Percentiles rank a stretch among this genome's conserved stretches.
These are phyloP conservation scores for Lactarius evosmus DNA, from an alignment of 768 basidiomycete species.

Conservation along the genomic window DNA sequence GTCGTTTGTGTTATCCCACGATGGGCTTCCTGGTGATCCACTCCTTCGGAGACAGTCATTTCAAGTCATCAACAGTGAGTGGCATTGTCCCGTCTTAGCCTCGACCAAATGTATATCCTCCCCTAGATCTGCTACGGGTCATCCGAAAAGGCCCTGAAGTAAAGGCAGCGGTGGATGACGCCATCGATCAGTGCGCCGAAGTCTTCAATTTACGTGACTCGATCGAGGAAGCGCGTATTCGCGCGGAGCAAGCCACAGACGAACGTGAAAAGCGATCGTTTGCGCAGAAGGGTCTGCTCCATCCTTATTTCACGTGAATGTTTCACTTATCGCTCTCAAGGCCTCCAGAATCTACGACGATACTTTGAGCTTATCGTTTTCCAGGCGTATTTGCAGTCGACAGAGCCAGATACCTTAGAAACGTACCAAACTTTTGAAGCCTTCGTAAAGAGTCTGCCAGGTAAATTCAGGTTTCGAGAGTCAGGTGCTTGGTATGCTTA, in stretches of 20 bases:
- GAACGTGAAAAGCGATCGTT: conserved; percentile 62
- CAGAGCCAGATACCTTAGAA: conserved; percentile 72
- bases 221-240: conserved; percentile 78
- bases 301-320: no score
- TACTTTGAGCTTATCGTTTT: conserved; percentile 87
- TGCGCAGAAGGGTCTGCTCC: conserved; percentile 63
- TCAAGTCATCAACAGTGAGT: conserved; percentile 84
- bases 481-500: conserved; percentile 32
- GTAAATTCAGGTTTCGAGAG: conserved; percentile 53
- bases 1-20: conserved; percentile 38
- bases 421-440: conserved; percentile 75
- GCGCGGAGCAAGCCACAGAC: conserved; percentile 74
- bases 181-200: conserved; percentile 80
- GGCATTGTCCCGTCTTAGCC: not conserved
- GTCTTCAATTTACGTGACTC: conserved; percentile 84
- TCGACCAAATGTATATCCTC: conserved; percentile 19
- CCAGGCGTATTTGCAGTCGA: conserved; percentile 84
- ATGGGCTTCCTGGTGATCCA: conserved; percentile 32
- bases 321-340: conserved; percentile 36
- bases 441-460: conserved; percentile 82
- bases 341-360: conserved; percentile 74
- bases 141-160: conserved; percentile 83
- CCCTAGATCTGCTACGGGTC: conserved; percentile 74
- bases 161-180: conserved; percentile 82
- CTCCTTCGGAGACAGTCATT: conserved; percentile 58